phyloP scores from a whole-genome alignment of 1,284 basidiomycete species.

The Malassezia vespertilionis region DNA sequence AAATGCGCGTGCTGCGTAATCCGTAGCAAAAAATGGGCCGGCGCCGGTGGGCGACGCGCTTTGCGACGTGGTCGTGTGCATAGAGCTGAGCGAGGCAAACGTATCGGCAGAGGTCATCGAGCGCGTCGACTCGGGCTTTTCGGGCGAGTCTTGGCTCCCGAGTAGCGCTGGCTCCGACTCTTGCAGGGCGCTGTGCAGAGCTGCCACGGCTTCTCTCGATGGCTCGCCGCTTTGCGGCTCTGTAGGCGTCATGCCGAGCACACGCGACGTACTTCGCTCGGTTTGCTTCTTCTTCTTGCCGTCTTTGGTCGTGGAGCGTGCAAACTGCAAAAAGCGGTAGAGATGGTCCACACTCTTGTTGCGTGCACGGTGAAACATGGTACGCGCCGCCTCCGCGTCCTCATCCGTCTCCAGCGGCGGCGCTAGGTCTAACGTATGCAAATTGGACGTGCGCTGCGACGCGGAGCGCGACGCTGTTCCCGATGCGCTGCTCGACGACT shows the following conservation, averaged over 20 bases:
- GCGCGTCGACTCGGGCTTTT: neutral
- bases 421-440: neutral
- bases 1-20: neutral
- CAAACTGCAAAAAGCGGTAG: slow-evolving; percentile 8
- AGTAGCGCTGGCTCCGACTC: neutral
- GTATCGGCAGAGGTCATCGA: slow-evolving; percentile 4
- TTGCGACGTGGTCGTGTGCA: neutral
- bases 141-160: neutral
- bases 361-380: slow-evolving; percentile 15
- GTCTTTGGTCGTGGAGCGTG: slow-evolving; percentile 5
- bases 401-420: neutral
- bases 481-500: slow-evolving; percentile 8
- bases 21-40: neutral
- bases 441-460: neutral
- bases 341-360: slow-evolving; percentile 17
- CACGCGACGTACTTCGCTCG: too few species aligned
- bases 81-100: neutral
- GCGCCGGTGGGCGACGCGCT: neutral
- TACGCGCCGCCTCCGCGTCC: slow-evolving; percentile 1
- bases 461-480: neutral
- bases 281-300: slow-evolving; percentile 5
- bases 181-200: neutral
- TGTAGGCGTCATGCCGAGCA: neutral
- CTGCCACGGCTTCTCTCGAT: neutral
- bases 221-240: neutral